Evolutionary conservation across 805 yeast genomes (phyloP), one percentile per base, ranked within the genome.

Genomic region (Yarrowia bubula): DNA sequence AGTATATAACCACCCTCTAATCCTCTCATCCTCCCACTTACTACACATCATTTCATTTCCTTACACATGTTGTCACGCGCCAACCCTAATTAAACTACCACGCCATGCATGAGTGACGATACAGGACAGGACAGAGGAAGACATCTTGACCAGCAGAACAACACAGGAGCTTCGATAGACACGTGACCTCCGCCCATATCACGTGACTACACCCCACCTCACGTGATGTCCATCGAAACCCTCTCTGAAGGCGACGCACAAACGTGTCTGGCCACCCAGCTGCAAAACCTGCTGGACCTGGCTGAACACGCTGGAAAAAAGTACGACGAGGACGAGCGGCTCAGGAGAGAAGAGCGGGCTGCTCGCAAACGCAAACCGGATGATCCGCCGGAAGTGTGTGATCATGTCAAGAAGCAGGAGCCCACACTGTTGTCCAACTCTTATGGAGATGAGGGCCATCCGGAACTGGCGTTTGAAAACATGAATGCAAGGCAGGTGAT

Each of bases 401-500:
- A 32, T 5, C 39, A 41, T 17, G 43, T 32, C 15, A 42, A 22
- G 31, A 43, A 44, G 32, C n/a, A 9, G n/a, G 43, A 18, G 6
- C 39, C 38, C 13, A 4, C 41, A 2, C 9, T 13, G 15, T 28
- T 15, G 5, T 33, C 60, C 3, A 55, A 41, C 31, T 31, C 38
- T 15, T 55, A 55, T 11, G 61, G 61, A 22, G 47, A 55, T 31
- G 61, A 55, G 28, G 61, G 61, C 2, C 51, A 58, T 18, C 64
- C 51, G 18, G 64, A 58, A 10, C 31, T 43, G 17, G 64, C 64
- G 15, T 18, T 44, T 11, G 64, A 55, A 11, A 55, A 55, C 47
- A 55, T 55, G 61, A 55, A 55, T 38, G 47, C 48, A 5, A 15
- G 51, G 11, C 32, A 18, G 35, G 43, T 11, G 41, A 58, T 44